Evolutionary conservation across 306 rosid genomes (phyloP).

Genomic region (Rosa rugosa): DNA sequence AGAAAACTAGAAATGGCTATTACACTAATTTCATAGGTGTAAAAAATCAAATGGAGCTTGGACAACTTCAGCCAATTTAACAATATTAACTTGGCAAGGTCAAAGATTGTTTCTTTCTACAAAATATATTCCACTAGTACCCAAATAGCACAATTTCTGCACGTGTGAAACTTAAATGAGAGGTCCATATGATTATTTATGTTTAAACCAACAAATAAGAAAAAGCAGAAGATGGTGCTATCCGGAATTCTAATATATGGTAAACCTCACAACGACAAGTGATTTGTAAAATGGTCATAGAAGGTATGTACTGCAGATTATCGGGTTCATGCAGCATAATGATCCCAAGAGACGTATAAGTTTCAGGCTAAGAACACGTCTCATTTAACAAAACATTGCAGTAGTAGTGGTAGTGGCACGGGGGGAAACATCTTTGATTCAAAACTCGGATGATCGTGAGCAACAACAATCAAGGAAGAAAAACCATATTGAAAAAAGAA

Average conservation of each 20-base stretch:
- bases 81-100: background rate
- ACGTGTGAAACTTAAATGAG: background rate
- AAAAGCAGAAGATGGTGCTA: background rate
- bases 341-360: background rate
- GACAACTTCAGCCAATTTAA: slow-evolving; percentile 1
- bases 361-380: background rate
- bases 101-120: background rate
- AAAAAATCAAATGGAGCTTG: background rate
- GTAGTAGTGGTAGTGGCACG: background rate
- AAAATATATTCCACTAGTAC: background rate
- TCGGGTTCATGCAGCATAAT: background rate
- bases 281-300: background rate
- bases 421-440: background rate
- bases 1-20: background rate
- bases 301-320: background rate
- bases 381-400: background rate
- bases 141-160: background rate
- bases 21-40: background rate
- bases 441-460: background rate
- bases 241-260: background rate
- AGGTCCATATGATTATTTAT: background rate
- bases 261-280: background rate
- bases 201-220: background rate
- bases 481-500: too few relatives aligned
- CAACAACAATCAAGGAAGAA: background rate